Evolutionary conservation across 805 yeast genomes (phyloP).

Genomic region (Yarrowia porcina): DNA sequence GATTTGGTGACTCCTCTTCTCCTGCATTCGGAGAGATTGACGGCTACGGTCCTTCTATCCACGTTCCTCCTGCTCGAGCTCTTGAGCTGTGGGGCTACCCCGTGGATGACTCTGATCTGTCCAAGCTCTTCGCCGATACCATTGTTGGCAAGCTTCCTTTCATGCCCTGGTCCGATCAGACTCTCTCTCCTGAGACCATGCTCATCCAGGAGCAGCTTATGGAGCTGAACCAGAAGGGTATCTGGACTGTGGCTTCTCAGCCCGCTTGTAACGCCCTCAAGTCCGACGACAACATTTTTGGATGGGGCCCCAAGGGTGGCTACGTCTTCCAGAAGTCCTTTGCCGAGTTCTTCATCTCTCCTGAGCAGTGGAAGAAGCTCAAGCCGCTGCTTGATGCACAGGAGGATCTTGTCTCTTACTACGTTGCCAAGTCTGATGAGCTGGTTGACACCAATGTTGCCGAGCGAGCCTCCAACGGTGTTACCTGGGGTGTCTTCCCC

Average conservation of each 20-base stretch:
- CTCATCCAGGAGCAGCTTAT: conserved; percentile 88
- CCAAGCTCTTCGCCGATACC: conserved; percentile 65
- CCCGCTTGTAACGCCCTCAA: conserved; percentile 83
- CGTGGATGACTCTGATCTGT: conserved; percentile 53
- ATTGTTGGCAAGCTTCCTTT: conserved; percentile 70
- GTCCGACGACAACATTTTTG: conserved; percentile 82
- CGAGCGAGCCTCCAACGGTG: conserved; percentile 62
- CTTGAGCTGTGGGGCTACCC: conserved; percentile 80
- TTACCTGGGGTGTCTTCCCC: conserved; percentile 98
- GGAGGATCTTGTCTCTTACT: conserved; percentile 62
- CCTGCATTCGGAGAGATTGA: conserved; percentile 98
- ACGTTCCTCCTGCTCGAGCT: conserved; percentile 66
- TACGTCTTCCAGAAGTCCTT: conserved; percentile 88
- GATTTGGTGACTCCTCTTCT: conserved; percentile 91
- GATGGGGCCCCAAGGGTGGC: conserved; percentile 97
- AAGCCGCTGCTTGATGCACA: conserved; percentile 49
- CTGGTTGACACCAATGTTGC: conserved; percentile 59
- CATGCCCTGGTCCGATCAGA: conserved; percentile 89
- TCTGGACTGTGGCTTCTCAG: conserved; percentile 90
- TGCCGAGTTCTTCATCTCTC: conserved; percentile 83
- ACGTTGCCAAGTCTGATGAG: conserved; percentile 58
- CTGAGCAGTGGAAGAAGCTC: conserved; percentile 60
- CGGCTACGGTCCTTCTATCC: conserved; percentile 91
- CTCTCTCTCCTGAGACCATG: conserved; percentile 84
- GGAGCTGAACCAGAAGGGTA: conserved; percentile 67